phyloP scores from a whole-genome alignment of 2,329 filamentous ascomycete species.

The Microdochium bolleyi region DNA sequence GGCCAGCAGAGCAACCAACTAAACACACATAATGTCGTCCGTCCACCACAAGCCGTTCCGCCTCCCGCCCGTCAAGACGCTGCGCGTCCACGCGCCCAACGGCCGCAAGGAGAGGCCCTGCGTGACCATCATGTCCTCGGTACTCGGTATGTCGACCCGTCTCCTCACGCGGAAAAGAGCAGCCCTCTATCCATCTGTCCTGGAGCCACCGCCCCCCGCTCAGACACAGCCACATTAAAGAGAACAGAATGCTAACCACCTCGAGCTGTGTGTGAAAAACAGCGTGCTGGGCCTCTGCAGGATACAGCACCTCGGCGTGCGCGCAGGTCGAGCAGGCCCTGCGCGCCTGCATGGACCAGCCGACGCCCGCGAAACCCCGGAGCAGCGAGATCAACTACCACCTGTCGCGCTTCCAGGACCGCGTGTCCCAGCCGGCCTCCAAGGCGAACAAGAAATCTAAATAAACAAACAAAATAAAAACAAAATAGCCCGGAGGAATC shows the following conservation, averaged over 20 bases:
- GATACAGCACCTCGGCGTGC: slow-evolving; percentile 56
- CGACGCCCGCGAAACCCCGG: slow-evolving; percentile 42
- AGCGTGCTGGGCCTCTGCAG: slow-evolving; percentile 82
- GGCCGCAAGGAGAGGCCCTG: slow-evolving; percentile 42
- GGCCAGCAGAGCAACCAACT: too few relatives aligned
- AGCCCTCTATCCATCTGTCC: too few relatives aligned
- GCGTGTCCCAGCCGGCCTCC: slow-evolving; percentile 52
- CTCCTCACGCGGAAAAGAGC: too few relatives aligned
- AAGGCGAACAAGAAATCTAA: slow-evolving; percentile 26
- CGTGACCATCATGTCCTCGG: slow-evolving; percentile 46
- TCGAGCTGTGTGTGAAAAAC: neutral
- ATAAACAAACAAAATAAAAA: neutral
- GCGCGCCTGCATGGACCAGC: slow-evolving; percentile 72
- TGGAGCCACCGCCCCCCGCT: too few relatives aligned
- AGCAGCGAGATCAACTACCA: slow-evolving; percentile 91
- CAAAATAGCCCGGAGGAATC: slow-evolving; percentile 13
- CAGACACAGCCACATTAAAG: too few relatives aligned
- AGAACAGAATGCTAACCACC: neutral
- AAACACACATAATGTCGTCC: slow-evolving; percentile 26
- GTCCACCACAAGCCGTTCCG: slow-evolving; percentile 42
- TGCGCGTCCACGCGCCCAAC: slow-evolving; percentile 48
- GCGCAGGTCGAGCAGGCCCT: slow-evolving; percentile 51
- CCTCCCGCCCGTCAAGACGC: slow-evolving; percentile 45
- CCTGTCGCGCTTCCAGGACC: slow-evolving; percentile 68
- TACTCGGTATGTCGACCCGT: slow-evolving; percentile 37